Evolutionary conservation across 2,329 filamentous ascomycete species (phyloP).

Genomic region (Neopestalotiopsis sp.): DNA sequence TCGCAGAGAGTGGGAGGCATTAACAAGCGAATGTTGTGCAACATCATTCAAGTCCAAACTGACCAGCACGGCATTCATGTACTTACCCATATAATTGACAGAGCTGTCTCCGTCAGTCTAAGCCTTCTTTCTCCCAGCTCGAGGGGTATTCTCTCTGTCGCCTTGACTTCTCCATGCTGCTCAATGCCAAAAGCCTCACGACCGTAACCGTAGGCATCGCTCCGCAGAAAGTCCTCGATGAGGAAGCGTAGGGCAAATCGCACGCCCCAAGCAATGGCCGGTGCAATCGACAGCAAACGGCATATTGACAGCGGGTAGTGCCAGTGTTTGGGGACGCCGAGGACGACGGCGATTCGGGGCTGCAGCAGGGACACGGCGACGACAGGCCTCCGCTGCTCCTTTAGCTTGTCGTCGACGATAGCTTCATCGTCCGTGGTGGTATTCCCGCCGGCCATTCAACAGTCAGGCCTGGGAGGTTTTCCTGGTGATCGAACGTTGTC

Average conservation of each 20-base stretch:
- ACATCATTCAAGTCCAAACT: neutral
- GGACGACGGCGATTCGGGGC: slow-evolving; percentile 77
- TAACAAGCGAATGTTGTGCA: neutral
- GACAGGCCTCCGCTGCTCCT: slow-evolving; percentile 19
- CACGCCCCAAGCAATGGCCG: slow-evolving; percentile 74
- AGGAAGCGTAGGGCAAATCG: slow-evolving; percentile 72
- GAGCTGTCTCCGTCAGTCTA: slow-evolving; percentile 69
- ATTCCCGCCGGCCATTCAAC: slow-evolving; percentile 18
- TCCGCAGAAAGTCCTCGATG: slow-evolving; percentile 60
- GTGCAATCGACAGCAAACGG: slow-evolving; percentile 73
- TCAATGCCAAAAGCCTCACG: slow-evolving; percentile 31
- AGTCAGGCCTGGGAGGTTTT: slow-evolving; percentile 7
- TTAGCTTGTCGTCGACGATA: slow-evolving; percentile 9
- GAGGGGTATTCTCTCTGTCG: neutral
- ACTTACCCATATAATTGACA: slow-evolving; percentile 77
- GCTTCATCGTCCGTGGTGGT: slow-evolving; percentile 15
- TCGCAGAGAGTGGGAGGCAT: neutral
- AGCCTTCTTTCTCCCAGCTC: slow-evolving; percentile 54
- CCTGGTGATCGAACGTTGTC: neutral
- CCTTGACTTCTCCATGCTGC: neutral
- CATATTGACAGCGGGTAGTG: slow-evolving; percentile 75
- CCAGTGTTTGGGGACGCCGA: slow-evolving; percentile 75
- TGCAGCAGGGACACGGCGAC: slow-evolving; percentile 60
- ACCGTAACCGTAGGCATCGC: slow-evolving; percentile 28
- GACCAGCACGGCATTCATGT: slow-evolving; percentile 1